phyloP scores from a whole-genome alignment of 805 yeast species.

The Schizosaccharomyces japonicus region DNA sequence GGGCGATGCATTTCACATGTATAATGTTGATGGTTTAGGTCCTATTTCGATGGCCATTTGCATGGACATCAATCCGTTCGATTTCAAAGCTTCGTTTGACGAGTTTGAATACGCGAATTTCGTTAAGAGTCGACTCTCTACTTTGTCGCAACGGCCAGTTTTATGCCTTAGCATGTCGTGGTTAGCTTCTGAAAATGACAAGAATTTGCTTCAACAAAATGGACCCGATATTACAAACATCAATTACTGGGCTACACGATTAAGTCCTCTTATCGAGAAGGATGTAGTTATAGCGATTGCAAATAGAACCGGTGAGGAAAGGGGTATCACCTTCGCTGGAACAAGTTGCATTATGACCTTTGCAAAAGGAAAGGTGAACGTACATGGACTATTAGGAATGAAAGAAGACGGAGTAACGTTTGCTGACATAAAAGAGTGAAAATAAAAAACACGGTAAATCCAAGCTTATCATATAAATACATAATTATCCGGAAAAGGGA shows the following conservation, averaged over 20 bases:
- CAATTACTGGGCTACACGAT: background rate
- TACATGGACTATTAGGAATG: background rate
- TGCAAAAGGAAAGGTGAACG: background rate
- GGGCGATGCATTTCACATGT: constrained; percentile 29
- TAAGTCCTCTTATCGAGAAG: background rate
- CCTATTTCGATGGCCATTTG: constrained; percentile 55
- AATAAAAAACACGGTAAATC: no score
- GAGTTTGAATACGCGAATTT: constrained; percentile 44
- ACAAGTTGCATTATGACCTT: background rate
- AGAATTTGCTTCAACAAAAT: background rate
- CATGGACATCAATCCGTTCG: constrained; percentile 79
- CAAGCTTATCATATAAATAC: no score
- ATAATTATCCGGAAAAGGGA: no score
- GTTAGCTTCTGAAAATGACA: background rate
- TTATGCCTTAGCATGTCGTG: background rate
- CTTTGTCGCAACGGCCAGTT: background rate
- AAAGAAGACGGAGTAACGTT: background rate
- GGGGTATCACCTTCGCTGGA: background rate
- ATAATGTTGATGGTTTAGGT: background rate
- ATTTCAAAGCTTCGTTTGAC: constrained; percentile 57
- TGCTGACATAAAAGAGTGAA: background rate
- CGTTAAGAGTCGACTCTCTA: background rate
- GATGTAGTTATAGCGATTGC: background rate
- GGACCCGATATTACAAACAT: background rate
- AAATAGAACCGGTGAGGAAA: background rate